Evolutionary conservation across 2,329 filamentous ascomycete species (phyloP), one percentile per base, ranked within the genome.

Genomic region (Colletotrichum sp.): DNA sequence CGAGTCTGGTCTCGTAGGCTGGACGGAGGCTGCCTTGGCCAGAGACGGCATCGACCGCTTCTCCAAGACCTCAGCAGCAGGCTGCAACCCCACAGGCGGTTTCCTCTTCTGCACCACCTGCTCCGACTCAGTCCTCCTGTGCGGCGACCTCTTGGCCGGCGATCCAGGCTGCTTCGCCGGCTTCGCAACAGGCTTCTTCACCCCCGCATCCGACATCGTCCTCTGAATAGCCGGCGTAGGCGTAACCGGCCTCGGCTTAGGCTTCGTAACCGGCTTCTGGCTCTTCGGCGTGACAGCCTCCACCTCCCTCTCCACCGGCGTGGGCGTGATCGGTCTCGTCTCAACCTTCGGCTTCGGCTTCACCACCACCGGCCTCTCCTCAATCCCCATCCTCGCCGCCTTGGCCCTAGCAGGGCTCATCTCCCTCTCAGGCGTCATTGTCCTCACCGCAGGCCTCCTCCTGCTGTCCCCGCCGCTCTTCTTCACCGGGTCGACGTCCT

Each of bases 401-500:
- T 67, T 76, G 8, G 73, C 70, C n/a, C 70, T 21, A 5, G 70
- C 39, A 4, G 82, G 82, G 30, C 80, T 83, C 60, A 79, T 71
- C 32, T 79, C 75, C 71, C 82, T 81, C 16, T 83, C 80, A 5
- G 85, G 83, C 12, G 83, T 86, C 59, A 81, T 75, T 16, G 82
- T 77, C 64, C 80, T 82, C 74, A 80, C 59, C 57, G 78, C 80
- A 5, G 79, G 77, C 60, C 76, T 79, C 67, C 57, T 67, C 55
- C 65, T 49, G 10, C n/a, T 13, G 44, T 60, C 69, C n/a, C 76
- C 60, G 12, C 63, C n/a, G 69, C 66, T 77, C 71, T 80, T 86
- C 80, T 86, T 87, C 8, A 83, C 80, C 5, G 84, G 83, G 60
- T 85, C 83, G n/a, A 39, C 15, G 36, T 39, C 36, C 36, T 39